These are phyloP conservation scores for Tetracladium maxilliforme DNA, from an alignment of 2,329 filamentous ascomycete species.

Conservation along the genomic window DNA sequence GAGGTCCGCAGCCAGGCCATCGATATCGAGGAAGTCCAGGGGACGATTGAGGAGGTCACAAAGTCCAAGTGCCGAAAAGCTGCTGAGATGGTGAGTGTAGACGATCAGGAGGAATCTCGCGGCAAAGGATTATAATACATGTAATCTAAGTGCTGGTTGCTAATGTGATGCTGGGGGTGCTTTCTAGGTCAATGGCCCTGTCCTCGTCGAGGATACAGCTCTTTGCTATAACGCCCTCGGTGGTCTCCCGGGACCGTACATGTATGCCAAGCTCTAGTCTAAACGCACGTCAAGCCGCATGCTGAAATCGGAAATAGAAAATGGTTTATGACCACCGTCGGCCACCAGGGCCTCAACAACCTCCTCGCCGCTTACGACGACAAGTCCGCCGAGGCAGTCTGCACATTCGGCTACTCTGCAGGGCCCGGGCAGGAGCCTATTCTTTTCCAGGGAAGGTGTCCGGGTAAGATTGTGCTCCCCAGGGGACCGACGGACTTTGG, in stretches of 20 bases:
- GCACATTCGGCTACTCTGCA: constrained; percentile 84
- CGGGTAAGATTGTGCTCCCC: constrained; percentile 72
- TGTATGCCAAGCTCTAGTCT: constrained; percentile 39
- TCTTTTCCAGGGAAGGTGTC: constrained; percentile 62
- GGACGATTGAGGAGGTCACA: constrained; percentile 82
- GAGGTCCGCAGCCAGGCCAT: constrained; percentile 59
- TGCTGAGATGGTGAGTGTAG: constrained; percentile 50
- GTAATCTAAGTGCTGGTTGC: constrained; percentile 1
- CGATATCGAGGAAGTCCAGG: constrained; percentile 83
- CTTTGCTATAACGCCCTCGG: constrained; percentile 83
- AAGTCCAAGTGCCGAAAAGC: constrained; percentile 74
- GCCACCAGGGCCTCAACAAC: constrained; percentile 77
- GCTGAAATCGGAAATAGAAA: constrained; percentile 50
- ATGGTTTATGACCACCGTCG: constrained; percentile 78
- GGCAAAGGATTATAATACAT: constrained; percentile 1
- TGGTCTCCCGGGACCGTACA: constrained; percentile 90
- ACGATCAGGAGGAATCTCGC: constrained; percentile 1
- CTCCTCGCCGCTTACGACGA: constrained; percentile 78
- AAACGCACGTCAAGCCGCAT: not conserved
- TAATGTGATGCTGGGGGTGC: no score
- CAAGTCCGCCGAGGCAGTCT: constrained; percentile 85
- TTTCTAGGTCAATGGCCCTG: constrained; percentile 62
- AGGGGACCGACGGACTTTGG: constrained; percentile 74
- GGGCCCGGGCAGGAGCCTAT: constrained; percentile 75
- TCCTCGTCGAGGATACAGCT: constrained; percentile 90